Evolutionary conservation across 2,329 filamentous ascomycete species (phyloP), one percentile per base, ranked within the genome.

Genomic region (Alternaria sp.): DNA sequence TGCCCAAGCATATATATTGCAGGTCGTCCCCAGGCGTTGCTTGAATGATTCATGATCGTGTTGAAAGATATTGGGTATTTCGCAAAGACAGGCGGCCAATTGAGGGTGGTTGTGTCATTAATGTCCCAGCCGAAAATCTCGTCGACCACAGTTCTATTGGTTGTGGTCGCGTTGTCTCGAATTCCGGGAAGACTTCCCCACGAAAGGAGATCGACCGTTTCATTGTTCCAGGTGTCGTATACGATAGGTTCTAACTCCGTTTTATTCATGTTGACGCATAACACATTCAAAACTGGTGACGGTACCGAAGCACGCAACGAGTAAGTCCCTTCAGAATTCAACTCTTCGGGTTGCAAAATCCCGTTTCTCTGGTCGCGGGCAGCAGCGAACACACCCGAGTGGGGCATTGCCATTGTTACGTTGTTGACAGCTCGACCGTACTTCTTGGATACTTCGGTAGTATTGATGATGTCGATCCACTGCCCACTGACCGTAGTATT

Each of bases 401-500:
- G 92, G 0, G 92, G 92, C 85, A 94, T 90, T 0, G 91, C 90
- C 66, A 94, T 83, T 0, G 90, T 91, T 27, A 93, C 87, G 64
- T 94, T 93, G 73, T 93, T 92, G 69, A 94, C 81, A 38, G 90
- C 83, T 27, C 90, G 83, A 0, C 81, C 78, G 54, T 86, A 75
- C 11, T 82, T 72, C 5, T 81, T 72, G 4, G 84, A 89, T 0
- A 82, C 79, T 4, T 79, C 75, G 0, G 82, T 82, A 18, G 88
- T 84, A 57, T 92, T 82, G 34, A 83, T 78, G 9, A 83, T 79
- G 58, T 90, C 84, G 38, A 93, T 87, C 92, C 92, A 95, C 2
- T 86, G 83, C 0, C 87, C 89, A 2, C 80, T 83, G 56, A 94
- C 82, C 0, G 90, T 93, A 0, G 89, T 92, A 65, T 93, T 93